These are phyloP conservation scores for Samsoniella hepiali DNA, from an alignment of 2,329 filamentous ascomycete species.

Conservation along the genomic window DNA sequence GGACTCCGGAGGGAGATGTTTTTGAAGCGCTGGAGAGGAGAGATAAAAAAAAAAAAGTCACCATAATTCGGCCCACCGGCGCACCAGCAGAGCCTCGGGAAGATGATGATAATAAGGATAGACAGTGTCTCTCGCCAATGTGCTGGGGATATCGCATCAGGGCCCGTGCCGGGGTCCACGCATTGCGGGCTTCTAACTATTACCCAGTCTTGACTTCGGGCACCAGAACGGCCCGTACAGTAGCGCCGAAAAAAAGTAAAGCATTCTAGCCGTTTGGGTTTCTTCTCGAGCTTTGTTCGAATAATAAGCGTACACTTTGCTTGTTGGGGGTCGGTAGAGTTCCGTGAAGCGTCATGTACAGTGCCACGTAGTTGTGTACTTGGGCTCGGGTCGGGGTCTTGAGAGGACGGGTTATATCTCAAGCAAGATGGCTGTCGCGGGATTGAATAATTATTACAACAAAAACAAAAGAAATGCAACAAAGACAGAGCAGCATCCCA, in stretches of 20 bases:
- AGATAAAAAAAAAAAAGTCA: neutral
- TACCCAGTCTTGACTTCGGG: neutral
- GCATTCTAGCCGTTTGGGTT: neutral
- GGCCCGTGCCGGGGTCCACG: too few relatives aligned
- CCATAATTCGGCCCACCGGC: too few relatives aligned
- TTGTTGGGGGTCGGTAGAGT: neutral
- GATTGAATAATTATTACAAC: too few relatives aligned
- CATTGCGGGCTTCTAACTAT: neutral
- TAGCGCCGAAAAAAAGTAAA: neutral
- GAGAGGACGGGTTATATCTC: too few relatives aligned
- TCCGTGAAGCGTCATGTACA: neutral
- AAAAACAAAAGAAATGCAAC: too few relatives aligned
- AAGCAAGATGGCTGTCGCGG: too few relatives aligned
- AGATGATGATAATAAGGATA: neutral
- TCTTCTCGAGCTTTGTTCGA: neutral
- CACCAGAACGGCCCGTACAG: conserved; percentile 6
- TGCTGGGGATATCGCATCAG: neutral
- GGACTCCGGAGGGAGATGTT: too few relatives aligned
- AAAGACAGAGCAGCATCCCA: too few relatives aligned
- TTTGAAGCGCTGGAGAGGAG: neutral
- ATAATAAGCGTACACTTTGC: neutral
- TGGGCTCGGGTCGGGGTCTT: too few relatives aligned
- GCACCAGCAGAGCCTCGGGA: neutral
- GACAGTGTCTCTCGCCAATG: neutral
- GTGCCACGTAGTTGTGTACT: too few relatives aligned